Evolutionary conservation across 2,329 filamentous ascomycete genomes (phyloP), one percentile per base, ranked within the genome.

Genomic region (Fusarium transvaalense): DNA sequence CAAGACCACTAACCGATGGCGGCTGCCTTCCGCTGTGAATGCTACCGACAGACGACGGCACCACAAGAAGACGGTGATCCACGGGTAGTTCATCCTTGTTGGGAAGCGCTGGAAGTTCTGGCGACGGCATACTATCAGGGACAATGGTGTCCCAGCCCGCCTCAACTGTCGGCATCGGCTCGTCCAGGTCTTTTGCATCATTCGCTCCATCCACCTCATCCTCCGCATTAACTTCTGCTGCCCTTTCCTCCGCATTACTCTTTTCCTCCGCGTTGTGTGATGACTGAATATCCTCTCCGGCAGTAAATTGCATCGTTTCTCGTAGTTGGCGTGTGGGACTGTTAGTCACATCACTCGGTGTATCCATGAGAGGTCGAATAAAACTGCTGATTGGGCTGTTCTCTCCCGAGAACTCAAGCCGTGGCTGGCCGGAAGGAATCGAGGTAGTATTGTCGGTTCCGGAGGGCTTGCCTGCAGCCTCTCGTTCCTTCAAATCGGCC

Each of bases 11-110:
- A 14, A 78, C 74, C 7, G 79, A 81, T 57, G 85, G 83, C 5
- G 82, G 81, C 59, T 88, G 86, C 15, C 84, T 81, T 25, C 85
- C 85, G 70, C 82, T 86, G 61, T 46, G 78, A 67, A 79, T 74
- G 68, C 81, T 86, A 61, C 78, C 79, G 10, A 74, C 74, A 31
- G 73, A 74, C 7, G 68, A 69, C 17, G 68, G 63, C 6, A 72
- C 65, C 8, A 46, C 21, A 27, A 64, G 41, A 25, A 61, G 35
- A 35, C 51, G 59, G 35, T 71, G 42, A 10, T 61, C 66, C 34
- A 54, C 34, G 12, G 39, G 13, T 43, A 42, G 23, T 8, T 54
- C 45, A 10, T 54, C 52, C 15, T 66, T 68, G 31, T 46, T 62
- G 19, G 58, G 51, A n/a, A 58, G 45, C 13, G 59, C 38, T 38